phyloP scores from a whole-genome alignment of 140 eudicot species.

The Erigeron philadelphicus region DNA sequence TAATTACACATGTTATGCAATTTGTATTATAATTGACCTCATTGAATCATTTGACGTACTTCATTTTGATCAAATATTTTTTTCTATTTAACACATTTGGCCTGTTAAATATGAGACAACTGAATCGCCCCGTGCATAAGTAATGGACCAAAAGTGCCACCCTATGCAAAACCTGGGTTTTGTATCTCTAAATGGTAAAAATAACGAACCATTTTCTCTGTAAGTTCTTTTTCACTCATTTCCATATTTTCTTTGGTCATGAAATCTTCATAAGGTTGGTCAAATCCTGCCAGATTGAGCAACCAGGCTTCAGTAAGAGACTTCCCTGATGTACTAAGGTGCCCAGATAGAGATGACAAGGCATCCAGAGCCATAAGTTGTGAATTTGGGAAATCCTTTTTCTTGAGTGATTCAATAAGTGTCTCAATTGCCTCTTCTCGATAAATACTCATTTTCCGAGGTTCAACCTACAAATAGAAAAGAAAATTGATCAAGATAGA shows the following conservation, averaged over 20 bases:
- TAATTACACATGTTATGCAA: too few species aligned
- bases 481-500: neutral
- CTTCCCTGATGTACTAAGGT: conserved; percentile 42
- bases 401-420: conserved; percentile 55
- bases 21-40: too few species aligned
- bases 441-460: conserved; percentile 85
- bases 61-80: neutral
- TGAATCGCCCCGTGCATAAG: neutral
- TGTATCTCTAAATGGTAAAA: neutral
- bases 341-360: conserved; percentile 62
- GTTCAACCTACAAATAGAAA: conserved; percentile 44
- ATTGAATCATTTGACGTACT: too few species aligned
- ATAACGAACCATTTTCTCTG: conserved; percentile 38
- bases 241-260: conserved; percentile 39
- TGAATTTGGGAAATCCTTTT: conserved; percentile 66
- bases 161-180: neutral
- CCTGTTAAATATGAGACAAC: neutral
- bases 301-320: conserved; percentile 64
- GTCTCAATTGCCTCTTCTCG: conserved; percentile 83
- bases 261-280: conserved; percentile 50
- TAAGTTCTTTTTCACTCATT: conserved; percentile 27
- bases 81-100: neutral
- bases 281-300: conserved; percentile 70
- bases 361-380: conserved; percentile 63
- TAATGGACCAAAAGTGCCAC: neutral